Percentiles rank a stretch among this genome's conserved stretches.
Evolutionary conservation across 192 early-diverging fungal species (phyloP).

Genomic region (Fimicolochytrium jonesii): DNA sequence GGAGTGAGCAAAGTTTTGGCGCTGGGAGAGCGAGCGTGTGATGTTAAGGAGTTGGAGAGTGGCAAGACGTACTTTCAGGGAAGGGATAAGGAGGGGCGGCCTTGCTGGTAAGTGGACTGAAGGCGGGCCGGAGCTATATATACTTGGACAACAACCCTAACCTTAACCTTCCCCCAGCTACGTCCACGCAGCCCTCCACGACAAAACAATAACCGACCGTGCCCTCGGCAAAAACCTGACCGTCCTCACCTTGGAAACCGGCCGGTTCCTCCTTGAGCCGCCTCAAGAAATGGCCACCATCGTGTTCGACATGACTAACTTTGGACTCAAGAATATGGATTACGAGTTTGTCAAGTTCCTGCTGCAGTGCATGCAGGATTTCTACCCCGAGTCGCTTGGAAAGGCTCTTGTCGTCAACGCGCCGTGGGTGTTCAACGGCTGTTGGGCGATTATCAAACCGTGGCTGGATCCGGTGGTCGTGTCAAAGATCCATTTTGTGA

Average conservation of each 20-base stretch:
- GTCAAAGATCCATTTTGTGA: slow-evolving; percentile 73
- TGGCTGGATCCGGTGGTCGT: slow-evolving; percentile 88
- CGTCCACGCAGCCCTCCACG: slow-evolving; percentile 50
- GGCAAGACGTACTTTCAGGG: slow-evolving; percentile 54
- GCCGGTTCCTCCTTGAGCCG: slow-evolving; percentile 47
- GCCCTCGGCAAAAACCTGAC: slow-evolving; percentile 23
- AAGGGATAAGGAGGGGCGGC: slow-evolving; percentile 51
- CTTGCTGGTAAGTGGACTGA: slow-evolving; percentile 43
- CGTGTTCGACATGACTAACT: slow-evolving; percentile 77
- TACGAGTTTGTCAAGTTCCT: slow-evolving; percentile 73
- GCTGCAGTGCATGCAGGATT: slow-evolving; percentile 74
- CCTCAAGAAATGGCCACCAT: slow-evolving; percentile 54
- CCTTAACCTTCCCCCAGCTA: not conserved
- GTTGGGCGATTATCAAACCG: slow-evolving; percentile 77
- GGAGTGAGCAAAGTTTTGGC: slow-evolving; percentile 51
- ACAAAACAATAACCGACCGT: slow-evolving; percentile 34
- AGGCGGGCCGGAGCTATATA: too few species aligned
- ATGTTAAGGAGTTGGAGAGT: slow-evolving; percentile 39
- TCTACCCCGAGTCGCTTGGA: slow-evolving; percentile 89
- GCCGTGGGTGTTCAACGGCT: slow-evolving; percentile 81
- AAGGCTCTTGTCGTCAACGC: slow-evolving; percentile 77
- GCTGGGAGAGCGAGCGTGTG: slow-evolving; percentile 54
- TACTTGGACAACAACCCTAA: not conserved
- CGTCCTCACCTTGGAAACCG: slow-evolving; percentile 51
- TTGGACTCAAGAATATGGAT: slow-evolving; percentile 74